Conservation (phyloP, 306 rosid species). For the Pterocarpus macrocarpus region DNA sequence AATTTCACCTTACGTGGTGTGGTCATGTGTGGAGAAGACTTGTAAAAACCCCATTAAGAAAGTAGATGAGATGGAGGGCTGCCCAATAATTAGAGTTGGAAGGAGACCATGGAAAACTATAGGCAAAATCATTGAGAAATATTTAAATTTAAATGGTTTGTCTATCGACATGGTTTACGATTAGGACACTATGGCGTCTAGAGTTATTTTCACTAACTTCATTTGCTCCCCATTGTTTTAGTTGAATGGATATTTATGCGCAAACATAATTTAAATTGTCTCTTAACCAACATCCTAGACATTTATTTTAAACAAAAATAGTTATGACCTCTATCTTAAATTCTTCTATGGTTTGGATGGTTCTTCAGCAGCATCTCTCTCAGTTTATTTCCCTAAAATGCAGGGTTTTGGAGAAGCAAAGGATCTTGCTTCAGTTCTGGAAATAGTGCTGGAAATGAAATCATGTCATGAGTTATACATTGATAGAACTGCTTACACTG, state of each 20-base stretch:
- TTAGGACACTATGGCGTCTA: not conserved
- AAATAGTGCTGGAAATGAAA: constrained; percentile 82
- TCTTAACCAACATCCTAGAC: not conserved
- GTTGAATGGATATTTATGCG: constrained; percentile 17
- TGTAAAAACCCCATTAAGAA: not conserved
- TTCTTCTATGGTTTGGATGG: constrained; percentile 14
- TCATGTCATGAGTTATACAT: constrained; percentile 56
- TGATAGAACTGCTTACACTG: constrained; percentile 89
- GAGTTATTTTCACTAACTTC: constrained; percentile 24
- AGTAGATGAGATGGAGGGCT: not conserved
- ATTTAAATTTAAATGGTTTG: not conserved
- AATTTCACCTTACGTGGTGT: not conserved
- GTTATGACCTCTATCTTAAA: not conserved
- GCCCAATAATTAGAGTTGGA: not conserved
- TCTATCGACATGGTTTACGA: not conserved
- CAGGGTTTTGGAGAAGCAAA: constrained; percentile 80
- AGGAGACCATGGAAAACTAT: not conserved
- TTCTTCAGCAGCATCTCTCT: constrained; percentile 32
- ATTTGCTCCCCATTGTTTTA: constrained; percentile 5
- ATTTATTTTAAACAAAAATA: constrained; percentile 1
- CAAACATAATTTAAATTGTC: constrained; percentile 24
- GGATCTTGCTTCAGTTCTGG: constrained; percentile 66
- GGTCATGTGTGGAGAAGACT: not conserved
- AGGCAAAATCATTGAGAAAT: not conserved
- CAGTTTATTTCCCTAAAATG: constrained; percentile 42